phyloP scores from a whole-genome alignment of 108 stramenopile species.

The Skeletonema marinoi region DNA sequence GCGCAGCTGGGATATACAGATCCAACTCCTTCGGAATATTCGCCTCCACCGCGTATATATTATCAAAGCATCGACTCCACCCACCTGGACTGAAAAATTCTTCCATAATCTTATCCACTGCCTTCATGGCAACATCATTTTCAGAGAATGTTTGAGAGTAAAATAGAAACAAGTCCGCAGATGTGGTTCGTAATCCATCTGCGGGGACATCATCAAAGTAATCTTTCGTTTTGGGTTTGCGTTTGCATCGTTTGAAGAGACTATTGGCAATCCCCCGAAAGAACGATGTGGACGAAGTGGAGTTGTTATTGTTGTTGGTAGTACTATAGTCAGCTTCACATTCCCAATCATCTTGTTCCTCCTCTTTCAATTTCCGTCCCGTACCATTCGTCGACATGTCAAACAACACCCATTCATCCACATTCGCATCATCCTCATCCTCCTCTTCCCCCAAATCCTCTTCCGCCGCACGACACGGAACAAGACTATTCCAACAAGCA shows the following conservation, averaged over 20 bases:
- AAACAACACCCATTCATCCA: conserved; percentile 56
- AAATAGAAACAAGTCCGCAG: conserved; percentile 60
- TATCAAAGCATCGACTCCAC: conserved; percentile 65
- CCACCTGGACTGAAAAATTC: conserved; percentile 66
- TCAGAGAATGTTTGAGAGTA: conserved; percentile 69
- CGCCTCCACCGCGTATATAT: conserved; percentile 65
- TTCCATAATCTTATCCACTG: conserved; percentile 62
- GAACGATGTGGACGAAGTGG: background rate
- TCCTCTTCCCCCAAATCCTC: conserved; percentile 53
- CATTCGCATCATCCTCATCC: conserved; percentile 22
- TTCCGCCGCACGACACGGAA: conserved; percentile 56
- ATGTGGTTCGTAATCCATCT: conserved; percentile 14
- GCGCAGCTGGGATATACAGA: conserved; percentile 54
- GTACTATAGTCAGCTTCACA: conserved; percentile 23
- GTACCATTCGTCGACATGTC: conserved; percentile 35
- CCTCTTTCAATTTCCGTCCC: conserved; percentile 12
- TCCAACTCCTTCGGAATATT: conserved; percentile 63
- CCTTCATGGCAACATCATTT: conserved; percentile 55
- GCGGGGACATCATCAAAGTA: conserved; percentile 38
- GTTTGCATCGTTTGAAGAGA: conserved; percentile 26
- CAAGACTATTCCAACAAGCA: conserved; percentile 57
- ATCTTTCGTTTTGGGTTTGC: conserved; percentile 11
- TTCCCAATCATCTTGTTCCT: conserved; percentile 33
- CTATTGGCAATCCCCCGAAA: conserved; percentile 19
- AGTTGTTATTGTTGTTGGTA: background rate